Evolutionary conservation across 176 grass and related monocot species (phyloP).

Genomic region (Aegilops tauschii): DNA sequence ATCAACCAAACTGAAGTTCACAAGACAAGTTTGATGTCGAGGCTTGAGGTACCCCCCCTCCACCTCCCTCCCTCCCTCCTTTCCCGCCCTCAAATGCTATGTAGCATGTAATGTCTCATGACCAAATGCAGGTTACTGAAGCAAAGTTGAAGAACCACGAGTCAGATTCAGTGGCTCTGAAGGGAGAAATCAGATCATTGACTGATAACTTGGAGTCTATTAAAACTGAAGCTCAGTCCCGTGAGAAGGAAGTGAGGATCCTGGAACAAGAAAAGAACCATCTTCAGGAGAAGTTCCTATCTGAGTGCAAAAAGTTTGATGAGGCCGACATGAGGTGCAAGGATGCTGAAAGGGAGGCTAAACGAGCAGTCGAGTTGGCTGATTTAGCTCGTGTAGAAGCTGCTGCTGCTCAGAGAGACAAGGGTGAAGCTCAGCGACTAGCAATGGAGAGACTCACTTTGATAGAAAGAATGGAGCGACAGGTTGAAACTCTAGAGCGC

Average conservation of each 20-base stretch:
- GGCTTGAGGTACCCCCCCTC: conserved; percentile 58
- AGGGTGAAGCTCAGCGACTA: conserved; percentile 74
- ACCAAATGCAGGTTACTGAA: conserved; percentile 60
- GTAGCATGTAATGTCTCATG: conserved; percentile 15
- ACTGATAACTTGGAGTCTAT: conserved; percentile 62
- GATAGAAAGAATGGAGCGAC: conserved; percentile 84
- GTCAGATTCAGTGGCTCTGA: conserved; percentile 68
- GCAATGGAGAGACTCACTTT: conserved; percentile 75
- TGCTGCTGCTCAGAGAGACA: conserved; percentile 72
- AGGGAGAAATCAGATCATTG: conserved; percentile 73
- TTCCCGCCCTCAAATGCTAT: not conserved
- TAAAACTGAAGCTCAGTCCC: conserved; percentile 60
- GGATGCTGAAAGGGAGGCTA: conserved; percentile 90
- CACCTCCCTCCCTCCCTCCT: not conserved
- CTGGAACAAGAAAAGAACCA: conserved; percentile 94
- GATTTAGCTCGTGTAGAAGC: conserved; percentile 70
- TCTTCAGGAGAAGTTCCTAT: conserved; percentile 73
- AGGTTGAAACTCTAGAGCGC: conserved; percentile 73
- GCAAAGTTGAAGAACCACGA: conserved; percentile 66
- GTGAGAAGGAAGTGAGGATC: conserved; percentile 69
- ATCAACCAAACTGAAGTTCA: conserved; percentile 80
- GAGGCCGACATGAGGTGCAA: conserved; percentile 80
- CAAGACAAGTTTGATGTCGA: conserved; percentile 58
- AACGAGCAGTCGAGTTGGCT: conserved; percentile 77
- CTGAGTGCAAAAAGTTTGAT: conserved; percentile 74